phyloP scores from a whole-genome alignment of 2,329 filamentous ascomycete species.

The Arthrocladium fulminans region DNA sequence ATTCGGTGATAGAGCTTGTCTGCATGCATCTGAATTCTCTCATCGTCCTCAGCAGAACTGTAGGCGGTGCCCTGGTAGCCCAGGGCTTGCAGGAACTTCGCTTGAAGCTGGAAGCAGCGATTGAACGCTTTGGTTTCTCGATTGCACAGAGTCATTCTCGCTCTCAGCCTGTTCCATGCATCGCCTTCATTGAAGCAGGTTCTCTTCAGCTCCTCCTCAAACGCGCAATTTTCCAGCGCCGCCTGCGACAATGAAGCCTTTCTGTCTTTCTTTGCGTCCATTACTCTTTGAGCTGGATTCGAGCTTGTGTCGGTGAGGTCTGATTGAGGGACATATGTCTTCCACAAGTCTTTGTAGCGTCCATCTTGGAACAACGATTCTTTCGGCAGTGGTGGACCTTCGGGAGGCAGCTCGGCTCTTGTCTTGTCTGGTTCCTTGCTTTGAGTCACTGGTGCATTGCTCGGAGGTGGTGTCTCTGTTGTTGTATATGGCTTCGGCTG shows the following conservation, averaged over 20 bases:
- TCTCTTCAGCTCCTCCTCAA: constrained; percentile 75
- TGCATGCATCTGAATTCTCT: constrained; percentile 91
- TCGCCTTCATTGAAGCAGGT: constrained; percentile 70
- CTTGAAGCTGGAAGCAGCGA: constrained; percentile 82
- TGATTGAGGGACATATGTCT: constrained; percentile 68
- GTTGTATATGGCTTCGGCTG: constrained; percentile 61
- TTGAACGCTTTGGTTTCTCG: constrained; percentile 69
- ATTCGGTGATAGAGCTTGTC: constrained; percentile 84
- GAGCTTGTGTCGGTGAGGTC: constrained; percentile 61
- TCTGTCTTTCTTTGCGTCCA: constrained; percentile 76
- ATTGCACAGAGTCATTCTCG: constrained; percentile 65
- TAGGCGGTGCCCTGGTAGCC: constrained; percentile 61
- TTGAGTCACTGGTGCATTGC: constrained; percentile 15
- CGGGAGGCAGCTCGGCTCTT: constrained; percentile 11
- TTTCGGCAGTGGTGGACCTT: constrained; percentile 20
- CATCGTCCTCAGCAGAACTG: constrained; percentile 61
- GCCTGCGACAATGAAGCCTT: constrained; percentile 68
- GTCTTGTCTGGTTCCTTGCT: constrained; percentile 22
- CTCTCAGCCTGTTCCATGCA: constrained; percentile 47
- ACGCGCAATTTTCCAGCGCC: constrained; percentile 85
- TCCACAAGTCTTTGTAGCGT: constrained; percentile 82
- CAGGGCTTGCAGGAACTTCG: constrained; percentile 78
- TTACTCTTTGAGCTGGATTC: constrained; percentile 70
- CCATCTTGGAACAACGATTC: constrained; percentile 60
- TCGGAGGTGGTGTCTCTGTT: constrained; percentile 19